phyloP scores from a whole-genome alignment of 2,329 filamentous ascomycete species.

The Mycosphaerella arachidis region DNA sequence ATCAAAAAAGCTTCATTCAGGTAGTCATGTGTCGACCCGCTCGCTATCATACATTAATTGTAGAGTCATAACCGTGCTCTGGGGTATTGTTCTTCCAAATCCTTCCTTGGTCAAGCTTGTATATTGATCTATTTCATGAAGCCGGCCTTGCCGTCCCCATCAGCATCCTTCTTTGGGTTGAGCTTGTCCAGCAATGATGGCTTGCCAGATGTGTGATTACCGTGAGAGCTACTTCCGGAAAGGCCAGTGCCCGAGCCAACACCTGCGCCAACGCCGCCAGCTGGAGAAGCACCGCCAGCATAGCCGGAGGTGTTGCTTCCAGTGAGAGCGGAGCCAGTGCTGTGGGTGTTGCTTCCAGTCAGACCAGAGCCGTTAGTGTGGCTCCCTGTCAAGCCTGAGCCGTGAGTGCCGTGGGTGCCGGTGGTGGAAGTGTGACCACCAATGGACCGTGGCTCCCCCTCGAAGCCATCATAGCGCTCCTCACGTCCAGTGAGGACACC shows the following conservation, averaged over 20 bases:
- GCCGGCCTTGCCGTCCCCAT: constrained; percentile 54
- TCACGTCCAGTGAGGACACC: constrained; percentile 52
- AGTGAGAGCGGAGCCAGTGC: too few species aligned
- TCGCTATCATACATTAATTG: not conserved
- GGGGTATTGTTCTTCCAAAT: not conserved
- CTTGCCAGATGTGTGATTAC: constrained; percentile 31
- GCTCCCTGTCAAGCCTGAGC: not conserved
- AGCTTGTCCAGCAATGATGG: constrained; percentile 50
- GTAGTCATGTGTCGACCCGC: not conserved
- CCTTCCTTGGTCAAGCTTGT: not conserved
- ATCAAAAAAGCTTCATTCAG: not conserved
- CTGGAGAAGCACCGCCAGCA: not conserved
- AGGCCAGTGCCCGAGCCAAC: not conserved
- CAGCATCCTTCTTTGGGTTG: constrained; percentile 52
- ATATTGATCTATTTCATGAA: constrained; percentile 24
- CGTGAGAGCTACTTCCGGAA: not conserved
- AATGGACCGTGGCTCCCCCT: constrained; percentile 53
- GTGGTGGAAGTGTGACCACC: constrained; percentile 2
- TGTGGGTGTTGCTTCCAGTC: not conserved
- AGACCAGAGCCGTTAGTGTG: not conserved
- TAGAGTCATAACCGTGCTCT: not conserved
- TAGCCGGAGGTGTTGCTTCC: not conserved
- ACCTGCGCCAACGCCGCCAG: not conserved
- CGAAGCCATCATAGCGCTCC: constrained; percentile 56
- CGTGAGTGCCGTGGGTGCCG: not conserved